phyloP scores from a whole-genome alignment of 208 protist genomes.

The Acanthamoeba culbertsoni region DNA sequence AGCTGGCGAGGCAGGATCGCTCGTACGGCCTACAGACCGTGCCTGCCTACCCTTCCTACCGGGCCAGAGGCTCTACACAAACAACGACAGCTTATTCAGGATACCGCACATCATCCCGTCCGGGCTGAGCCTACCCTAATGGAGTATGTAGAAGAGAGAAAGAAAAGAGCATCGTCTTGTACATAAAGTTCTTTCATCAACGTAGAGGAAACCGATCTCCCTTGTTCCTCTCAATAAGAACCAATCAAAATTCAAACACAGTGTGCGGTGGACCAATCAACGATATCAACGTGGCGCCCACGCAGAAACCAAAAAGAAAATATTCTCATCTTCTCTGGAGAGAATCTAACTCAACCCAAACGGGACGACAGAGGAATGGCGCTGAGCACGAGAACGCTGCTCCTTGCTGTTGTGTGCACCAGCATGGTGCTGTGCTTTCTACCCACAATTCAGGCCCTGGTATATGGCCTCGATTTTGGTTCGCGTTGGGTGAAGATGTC shows the following conservation, averaged over 20 bases:
- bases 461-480: constrained; percentile 81
- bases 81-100: no score
- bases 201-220: no score
- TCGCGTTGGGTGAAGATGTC: constrained; percentile 80
- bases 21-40: no score
- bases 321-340: background rate
- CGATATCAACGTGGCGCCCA: background rate
- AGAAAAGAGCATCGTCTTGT: no score
- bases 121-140: no score
- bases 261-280: background rate
- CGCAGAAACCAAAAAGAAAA: background rate
- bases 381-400: background rate
- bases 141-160: no score
- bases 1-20: no score
- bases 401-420: background rate
- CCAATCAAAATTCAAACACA: background rate
- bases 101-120: no score
- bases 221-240: no score
- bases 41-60: no score
- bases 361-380: background rate
- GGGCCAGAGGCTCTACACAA: no score
- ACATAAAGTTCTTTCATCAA: no score
- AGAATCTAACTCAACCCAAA: background rate
- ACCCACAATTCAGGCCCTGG: background rate
- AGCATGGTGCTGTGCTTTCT: background rate